phyloP scores from a whole-genome alignment of 2,329 filamentous ascomycete species.

The Aspergillus unguis region DNA sequence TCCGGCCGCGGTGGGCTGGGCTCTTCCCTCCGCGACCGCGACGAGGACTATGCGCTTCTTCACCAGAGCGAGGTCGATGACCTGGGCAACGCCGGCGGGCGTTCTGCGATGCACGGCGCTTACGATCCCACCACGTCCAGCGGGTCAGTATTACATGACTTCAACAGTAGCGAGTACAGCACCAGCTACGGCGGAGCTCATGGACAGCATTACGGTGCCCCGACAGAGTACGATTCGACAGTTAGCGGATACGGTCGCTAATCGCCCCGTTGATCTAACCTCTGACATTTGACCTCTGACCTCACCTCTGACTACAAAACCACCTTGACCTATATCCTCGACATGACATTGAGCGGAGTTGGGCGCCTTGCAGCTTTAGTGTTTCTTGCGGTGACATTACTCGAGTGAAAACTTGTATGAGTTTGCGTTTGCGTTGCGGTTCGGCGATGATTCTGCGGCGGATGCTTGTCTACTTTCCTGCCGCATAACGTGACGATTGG shows the following conservation, averaged over 20 bases:
- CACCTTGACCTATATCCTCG: constrained; percentile 19
- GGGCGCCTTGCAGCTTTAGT: constrained; percentile 25
- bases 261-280: neutral
- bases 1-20: constrained; percentile 40
- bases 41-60: constrained; percentile 53
- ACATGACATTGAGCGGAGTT: constrained; percentile 34
- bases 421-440: neutral
- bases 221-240: constrained; percentile 22
- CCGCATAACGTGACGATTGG: constrained; percentile 17
- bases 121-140: constrained; percentile 40
- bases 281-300: neutral
- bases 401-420: constrained; percentile 6
- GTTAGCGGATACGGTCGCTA: constrained; percentile 25
- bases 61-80: constrained; percentile 48
- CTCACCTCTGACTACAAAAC: constrained; percentile 10
- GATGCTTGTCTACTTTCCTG: constrained; percentile 3
- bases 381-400: constrained; percentile 12
- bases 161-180: constrained; percentile 33
- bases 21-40: constrained; percentile 40
- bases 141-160: constrained; percentile 39
- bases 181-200: constrained; percentile 43
- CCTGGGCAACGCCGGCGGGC: constrained; percentile 33
- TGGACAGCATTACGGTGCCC: constrained; percentile 31
- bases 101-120: constrained; percentile 35
- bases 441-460: constrained; percentile 5